Evolutionary conservation across 768 basidiomycete species (phyloP), one percentile per base, ranked within the genome.

Genomic region (Tulasnella sp.): DNA sequence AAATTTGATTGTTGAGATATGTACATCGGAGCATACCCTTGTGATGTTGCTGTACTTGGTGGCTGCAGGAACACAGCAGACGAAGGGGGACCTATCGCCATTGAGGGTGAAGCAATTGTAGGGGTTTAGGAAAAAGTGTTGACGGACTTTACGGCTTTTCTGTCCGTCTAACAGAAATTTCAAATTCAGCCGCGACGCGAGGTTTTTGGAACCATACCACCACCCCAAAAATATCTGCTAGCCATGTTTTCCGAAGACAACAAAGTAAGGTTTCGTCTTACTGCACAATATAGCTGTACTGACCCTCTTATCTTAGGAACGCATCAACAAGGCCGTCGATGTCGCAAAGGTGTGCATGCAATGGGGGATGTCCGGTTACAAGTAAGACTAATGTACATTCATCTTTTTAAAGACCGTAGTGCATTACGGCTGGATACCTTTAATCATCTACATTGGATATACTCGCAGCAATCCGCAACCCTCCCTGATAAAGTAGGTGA

Each of bases 361-460:
- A 34, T n/a, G n/a, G n/a, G n/a, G n/a, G n/a, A n/a, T n/a, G n/a
- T n/a, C n/a, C n/a, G n/a, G n/a, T n/a, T n/a, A n/a, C n/a, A n/a
- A n/a, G n/a, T n/a, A n/a, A n/a, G n/a, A n/a, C n/a, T n/a, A n/a
- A n/a, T n/a, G n/a, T n/a, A 27, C 37, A 49, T 28, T 5, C 15
- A 8, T 5, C 43, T 55, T 6, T 3, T 8, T 28, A 20, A 61
- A 95, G 91, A 89, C 84, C 53, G 74, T 91, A 60, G 63, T 95
- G 47, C 90, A 95, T 68, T 95, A 91, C 59, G 83, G 81, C 57
- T 98, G 92, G 89, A 90, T 98, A 61, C 93, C 93, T 28, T 69
- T 92, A 63, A 88, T 98, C 62, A 92, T 98, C 61, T 95, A 91
- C 66, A 75, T 95, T 62, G 93, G 92, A 31, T 95, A 86, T 70